Conservation (phyloP, 2,329 filamentous ascomycete species). For the Chrysoporthe cubensis region DNA sequence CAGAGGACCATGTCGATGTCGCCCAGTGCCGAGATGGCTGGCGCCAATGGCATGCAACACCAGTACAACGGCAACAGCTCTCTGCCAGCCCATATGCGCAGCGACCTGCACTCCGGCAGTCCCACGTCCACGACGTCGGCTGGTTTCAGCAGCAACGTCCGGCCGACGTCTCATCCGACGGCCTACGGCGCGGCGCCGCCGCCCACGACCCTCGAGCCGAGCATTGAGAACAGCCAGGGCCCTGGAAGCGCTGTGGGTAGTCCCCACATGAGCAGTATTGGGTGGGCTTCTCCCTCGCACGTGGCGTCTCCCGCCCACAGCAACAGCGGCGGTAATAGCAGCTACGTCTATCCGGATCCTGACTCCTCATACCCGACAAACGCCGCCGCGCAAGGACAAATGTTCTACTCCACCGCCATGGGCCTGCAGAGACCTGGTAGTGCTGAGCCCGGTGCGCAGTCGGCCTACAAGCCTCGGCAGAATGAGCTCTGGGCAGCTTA, state of each 20-base stretch:
- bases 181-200: constrained; percentile 72
- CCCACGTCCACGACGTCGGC: constrained; percentile 70
- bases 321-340: constrained; percentile 54
- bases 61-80: constrained; percentile 78
- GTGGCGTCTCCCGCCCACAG: constrained; percentile 69
- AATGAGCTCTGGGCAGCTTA: constrained; percentile 55
- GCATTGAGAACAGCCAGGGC: constrained; percentile 74
- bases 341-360: constrained; percentile 81
- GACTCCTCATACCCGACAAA: constrained; percentile 67
- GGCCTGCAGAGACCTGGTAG: constrained; percentile 72
- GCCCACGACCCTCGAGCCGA: constrained; percentile 78
- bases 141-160: constrained; percentile 59
- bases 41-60: constrained; percentile 70
- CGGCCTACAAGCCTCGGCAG: constrained; percentile 63
- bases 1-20: constrained; percentile 81
- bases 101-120: constrained; percentile 72
- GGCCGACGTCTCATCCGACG: constrained; percentile 84
- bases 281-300: constrained; percentile 86
- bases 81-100: constrained; percentile 80
- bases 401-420: constrained; percentile 68
- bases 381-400: constrained; percentile 60
- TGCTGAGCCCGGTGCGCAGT: constrained; percentile 65
- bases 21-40: constrained; percentile 74
- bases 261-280: constrained; percentile 79
- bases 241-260: constrained; percentile 75